Percentiles rank a stretch among this genome's conserved stretches.
These are phyloP conservation scores for Cystobasidium pallidum DNA, from an alignment of 1,284 basidiomycete genomes.

Conservation along the genomic window DNA sequence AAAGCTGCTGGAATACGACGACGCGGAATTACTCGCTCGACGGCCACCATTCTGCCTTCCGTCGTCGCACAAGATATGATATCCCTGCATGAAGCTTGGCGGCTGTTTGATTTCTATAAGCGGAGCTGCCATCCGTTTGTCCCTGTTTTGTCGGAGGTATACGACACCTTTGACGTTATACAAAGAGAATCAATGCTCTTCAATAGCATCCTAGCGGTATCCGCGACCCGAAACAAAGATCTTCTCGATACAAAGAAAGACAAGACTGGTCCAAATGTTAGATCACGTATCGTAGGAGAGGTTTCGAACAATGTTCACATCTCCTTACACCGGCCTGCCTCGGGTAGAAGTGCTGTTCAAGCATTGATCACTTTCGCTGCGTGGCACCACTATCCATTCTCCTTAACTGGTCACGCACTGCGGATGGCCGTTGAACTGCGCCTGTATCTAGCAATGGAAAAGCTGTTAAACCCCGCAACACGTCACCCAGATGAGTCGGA, in stretches of 20 bases:
- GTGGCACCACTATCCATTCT: constrained; percentile 17
- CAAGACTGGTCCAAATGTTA: neutral
- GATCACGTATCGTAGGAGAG: constrained; percentile 2
- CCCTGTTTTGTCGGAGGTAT: constrained; percentile 8
- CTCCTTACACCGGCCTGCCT: constrained; percentile 2
- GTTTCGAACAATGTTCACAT: constrained; percentile 16
- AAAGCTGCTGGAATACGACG: neutral
- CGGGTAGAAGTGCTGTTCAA: neutral
- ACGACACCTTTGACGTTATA: constrained; percentile 1
- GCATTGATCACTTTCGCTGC: constrained; percentile 6
- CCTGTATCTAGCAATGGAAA: constrained; percentile 6
- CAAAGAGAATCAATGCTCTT: constrained; percentile 13
- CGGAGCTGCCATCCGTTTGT: constrained; percentile 7
- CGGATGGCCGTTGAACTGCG: constrained; percentile 10
- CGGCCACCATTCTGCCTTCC: neutral
- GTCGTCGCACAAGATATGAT: constrained; percentile 2
- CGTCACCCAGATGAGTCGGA: constrained; percentile 10
- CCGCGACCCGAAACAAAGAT: constrained; percentile 5
- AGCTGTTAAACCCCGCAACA: constrained; percentile 1
- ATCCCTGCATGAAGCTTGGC: constrained; percentile 11
- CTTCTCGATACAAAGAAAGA: neutral
- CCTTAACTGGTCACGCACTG: neutral
- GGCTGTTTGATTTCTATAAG: constrained; percentile 9
- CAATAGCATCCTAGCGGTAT: constrained; percentile 5
- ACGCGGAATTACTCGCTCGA: constrained; percentile 3